phyloP scores from a whole-genome alignment of 2,329 filamentous ascomycete species.

The Aspergillus luchuensis region DNA sequence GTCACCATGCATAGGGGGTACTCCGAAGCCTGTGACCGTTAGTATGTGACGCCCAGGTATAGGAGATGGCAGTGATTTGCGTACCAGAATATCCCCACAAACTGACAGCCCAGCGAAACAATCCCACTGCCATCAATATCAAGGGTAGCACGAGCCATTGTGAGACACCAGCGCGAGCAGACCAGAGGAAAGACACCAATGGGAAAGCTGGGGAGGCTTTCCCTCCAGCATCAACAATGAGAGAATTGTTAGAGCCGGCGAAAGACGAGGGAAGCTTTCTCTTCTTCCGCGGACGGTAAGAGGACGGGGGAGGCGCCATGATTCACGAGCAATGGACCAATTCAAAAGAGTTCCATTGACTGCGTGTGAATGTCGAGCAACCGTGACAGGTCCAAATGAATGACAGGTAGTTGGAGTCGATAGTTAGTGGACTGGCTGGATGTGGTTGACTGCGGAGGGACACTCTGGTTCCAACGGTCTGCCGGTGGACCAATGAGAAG shows the following conservation, averaged over 20 bases:
- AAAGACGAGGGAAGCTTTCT: conserved; percentile 38
- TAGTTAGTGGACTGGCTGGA: neutral
- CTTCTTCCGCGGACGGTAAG: conserved; percentile 50
- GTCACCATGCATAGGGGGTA: conserved; percentile 90
- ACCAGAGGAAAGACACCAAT: conserved; percentile 91
- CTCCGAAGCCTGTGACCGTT: conserved; percentile 63
- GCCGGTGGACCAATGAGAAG: neutral
- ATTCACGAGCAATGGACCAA: conserved; percentile 13
- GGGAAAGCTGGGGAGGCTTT: conserved; percentile 73
- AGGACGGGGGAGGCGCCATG: conserved; percentile 36
- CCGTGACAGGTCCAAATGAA: neutral
- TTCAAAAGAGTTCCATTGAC: conserved; percentile 29
- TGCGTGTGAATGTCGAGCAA: neutral
- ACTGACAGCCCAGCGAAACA: conserved; percentile 90
- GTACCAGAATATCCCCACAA: conserved; percentile 93
- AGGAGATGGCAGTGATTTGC: conserved; percentile 18
- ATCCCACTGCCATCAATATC: conserved; percentile 83
- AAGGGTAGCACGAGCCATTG: conserved; percentile 91
- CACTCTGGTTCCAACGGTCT: neutral
- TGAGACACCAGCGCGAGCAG: conserved; percentile 75
- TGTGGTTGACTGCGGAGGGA: neutral
- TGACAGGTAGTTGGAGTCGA: no score
- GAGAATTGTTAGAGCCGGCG: conserved; percentile 44
- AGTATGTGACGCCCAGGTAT: neutral
- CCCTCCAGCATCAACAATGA: conserved; percentile 47